phyloP scores from a whole-genome alignment of 768 basidiomycete genomes.

The Tulasnella sp. region DNA sequence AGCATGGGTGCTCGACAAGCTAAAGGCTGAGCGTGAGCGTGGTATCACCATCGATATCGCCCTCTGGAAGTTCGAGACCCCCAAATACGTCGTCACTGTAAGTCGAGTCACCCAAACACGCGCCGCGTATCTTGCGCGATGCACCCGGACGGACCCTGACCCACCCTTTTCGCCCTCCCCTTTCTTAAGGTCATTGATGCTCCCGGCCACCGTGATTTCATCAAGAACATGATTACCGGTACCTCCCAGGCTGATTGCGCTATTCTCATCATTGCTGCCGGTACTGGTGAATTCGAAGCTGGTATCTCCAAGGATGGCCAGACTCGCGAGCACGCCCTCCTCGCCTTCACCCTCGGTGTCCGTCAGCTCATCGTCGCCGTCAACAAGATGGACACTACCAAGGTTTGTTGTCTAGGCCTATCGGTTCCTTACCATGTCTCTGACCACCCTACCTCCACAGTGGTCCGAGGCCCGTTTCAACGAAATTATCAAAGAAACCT shows the following conservation, averaged over 20 bases:
- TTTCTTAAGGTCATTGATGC: slow-evolving; percentile 87
- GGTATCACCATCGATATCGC: slow-evolving; percentile 99
- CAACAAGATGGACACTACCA: slow-evolving; percentile 99
- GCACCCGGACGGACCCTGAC: not conserved
- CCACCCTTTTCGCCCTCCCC: slow-evolving; percentile 10
- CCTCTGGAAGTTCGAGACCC: slow-evolving; percentile 99
- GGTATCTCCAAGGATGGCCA: slow-evolving; percentile 99
- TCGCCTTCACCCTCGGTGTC: slow-evolving; percentile 99
- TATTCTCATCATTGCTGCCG: slow-evolving; percentile 97
- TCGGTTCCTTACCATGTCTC: not conserved
- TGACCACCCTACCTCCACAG: slow-evolving; percentile 29
- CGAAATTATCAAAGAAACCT: slow-evolving; percentile 98
- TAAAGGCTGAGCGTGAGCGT: slow-evolving; percentile 99
- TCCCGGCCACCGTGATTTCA: slow-evolving; percentile 99
- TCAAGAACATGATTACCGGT: slow-evolving; percentile 99
- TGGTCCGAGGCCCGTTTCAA: slow-evolving; percentile 99
- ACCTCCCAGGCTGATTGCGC: slow-evolving; percentile 99
- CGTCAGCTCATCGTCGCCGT: slow-evolving; percentile 99
- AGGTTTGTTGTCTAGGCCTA: slow-evolving; percentile 37
- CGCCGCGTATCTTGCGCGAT: not conserved
- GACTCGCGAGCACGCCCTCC: slow-evolving; percentile 99
- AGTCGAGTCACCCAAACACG: slow-evolving; percentile 24
- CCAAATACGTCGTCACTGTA: slow-evolving; percentile 88
- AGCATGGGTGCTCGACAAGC: slow-evolving; percentile 99
- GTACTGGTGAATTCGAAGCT: slow-evolving; percentile 99